A percentile compares a stretch with the other conserved stretches of the same genome.
Evolutionary conservation across 805 yeast genomes (phyloP).

Genomic region (Torulaspora franciscae): DNA sequence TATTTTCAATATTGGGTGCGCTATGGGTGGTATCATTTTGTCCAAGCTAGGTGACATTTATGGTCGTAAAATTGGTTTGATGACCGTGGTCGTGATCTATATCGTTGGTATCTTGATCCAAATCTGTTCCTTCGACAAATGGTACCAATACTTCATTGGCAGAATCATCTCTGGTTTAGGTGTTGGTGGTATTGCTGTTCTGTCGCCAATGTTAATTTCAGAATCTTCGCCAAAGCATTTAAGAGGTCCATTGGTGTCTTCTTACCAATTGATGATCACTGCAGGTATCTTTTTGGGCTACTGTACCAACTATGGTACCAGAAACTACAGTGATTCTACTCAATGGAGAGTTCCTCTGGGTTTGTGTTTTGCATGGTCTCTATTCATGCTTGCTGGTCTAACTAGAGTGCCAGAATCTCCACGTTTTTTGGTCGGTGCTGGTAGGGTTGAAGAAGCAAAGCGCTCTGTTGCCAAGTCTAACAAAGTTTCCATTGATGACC

Average conservation of each 20-base stretch:
- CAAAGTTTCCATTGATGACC: conserved; percentile 50
- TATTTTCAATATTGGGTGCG: conserved; percentile 65
- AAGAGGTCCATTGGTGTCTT: conserved; percentile 59
- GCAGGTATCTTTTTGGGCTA: conserved; percentile 66
- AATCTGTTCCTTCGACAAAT: conserved; percentile 45
- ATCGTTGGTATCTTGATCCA: conserved; percentile 59
- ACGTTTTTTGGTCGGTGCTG: conserved; percentile 49
- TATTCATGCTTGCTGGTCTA: conserved; percentile 42
- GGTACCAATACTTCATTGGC: conserved; percentile 60
- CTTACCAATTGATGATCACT: conserved; percentile 58
- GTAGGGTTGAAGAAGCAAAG: conserved; percentile 50
- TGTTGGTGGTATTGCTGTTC: conserved; percentile 69
- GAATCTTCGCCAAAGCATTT: conserved; percentile 34
- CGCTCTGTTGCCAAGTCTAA: conserved; percentile 51
- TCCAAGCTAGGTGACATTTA: conserved; percentile 52
- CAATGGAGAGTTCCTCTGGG: conserved; percentile 70
- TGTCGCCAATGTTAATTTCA: conserved; percentile 63
- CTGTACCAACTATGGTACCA: conserved; percentile 56
- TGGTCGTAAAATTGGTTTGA: conserved; percentile 58
- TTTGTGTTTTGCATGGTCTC: conserved; percentile 41
- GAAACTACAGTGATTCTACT: conserved; percentile 19
- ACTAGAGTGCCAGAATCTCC: conserved; percentile 66
- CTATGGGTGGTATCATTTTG: conserved; percentile 58
- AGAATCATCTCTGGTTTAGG: conserved; percentile 36
- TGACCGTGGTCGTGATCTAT: conserved; percentile 50